Percentiles rank a stretch among this genome's conserved stretches.
Conservation (phyloP, 306 rosid genomes). For the Medicago lupulina region DNA sequence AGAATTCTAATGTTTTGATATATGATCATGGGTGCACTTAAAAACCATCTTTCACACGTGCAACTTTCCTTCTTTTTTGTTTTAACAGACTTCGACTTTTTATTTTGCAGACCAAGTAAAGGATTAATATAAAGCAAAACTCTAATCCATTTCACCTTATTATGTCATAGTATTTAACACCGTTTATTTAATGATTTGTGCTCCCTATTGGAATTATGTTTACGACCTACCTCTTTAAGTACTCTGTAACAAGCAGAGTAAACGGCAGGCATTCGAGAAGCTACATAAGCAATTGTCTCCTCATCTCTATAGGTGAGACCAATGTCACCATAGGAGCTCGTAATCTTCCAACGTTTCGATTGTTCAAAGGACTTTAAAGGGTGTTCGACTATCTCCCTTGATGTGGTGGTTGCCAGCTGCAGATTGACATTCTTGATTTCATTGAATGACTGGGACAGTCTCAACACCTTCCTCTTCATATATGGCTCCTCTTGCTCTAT, state of each 20-base stretch:
- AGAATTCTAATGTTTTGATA: slow-evolving; percentile 17
- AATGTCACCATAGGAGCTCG: slow-evolving; percentile 84
- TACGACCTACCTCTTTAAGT: slow-evolving; percentile 72
- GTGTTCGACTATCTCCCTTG: slow-evolving; percentile 81
- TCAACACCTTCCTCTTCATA: slow-evolving; percentile 82
- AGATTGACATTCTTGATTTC: slow-evolving; percentile 73
- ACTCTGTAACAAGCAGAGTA: slow-evolving; percentile 92
- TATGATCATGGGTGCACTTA: slow-evolving; percentile 20
- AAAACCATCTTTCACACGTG: background rate
- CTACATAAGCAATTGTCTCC: slow-evolving; percentile 87
- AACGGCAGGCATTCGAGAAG: slow-evolving; percentile 95
- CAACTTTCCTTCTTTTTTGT: background rate
- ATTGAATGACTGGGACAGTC: slow-evolving; percentile 74
- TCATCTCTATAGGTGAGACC: slow-evolving; percentile 76
- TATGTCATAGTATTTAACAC: slow-evolving; percentile 24
- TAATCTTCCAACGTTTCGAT: slow-evolving; percentile 92
- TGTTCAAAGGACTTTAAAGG: slow-evolving; percentile 70
- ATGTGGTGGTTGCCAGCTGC: slow-evolving; percentile 62
- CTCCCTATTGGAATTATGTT: background rate
- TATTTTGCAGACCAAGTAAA: slow-evolving; percentile 24
- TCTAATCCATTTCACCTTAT: slow-evolving; percentile 3
- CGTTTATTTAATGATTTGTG: slow-evolving; percentile 16
- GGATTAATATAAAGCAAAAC: slow-evolving; percentile 9
- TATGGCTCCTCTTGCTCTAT: slow-evolving; percentile 86
- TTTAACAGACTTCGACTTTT: slow-evolving; percentile 5